Evolutionary conservation across 202 grass and related monocot species (phyloP).

Genomic region (Tripidium arundinaceum): DNA sequence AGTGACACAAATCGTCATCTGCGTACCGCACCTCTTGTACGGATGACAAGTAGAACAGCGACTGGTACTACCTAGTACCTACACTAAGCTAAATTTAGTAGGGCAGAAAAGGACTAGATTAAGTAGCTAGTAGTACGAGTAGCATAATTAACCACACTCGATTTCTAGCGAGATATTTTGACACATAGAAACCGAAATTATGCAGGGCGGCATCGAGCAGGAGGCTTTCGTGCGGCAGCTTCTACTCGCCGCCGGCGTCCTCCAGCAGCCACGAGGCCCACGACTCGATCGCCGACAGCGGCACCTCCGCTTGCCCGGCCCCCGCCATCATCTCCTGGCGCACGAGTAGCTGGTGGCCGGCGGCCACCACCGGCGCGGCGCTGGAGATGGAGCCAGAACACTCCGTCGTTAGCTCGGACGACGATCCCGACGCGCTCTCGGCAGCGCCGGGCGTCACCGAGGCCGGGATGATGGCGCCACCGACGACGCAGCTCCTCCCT

Average conservation of each 20-base stretch:
- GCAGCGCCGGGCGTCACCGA: neutral
- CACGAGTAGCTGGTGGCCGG: neutral
- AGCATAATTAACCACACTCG: neutral
- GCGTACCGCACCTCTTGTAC: neutral
- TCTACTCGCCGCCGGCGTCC: slow-evolving; percentile 39
- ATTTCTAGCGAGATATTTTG: neutral
- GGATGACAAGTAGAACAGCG: neutral
- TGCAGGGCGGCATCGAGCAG: slow-evolving; percentile 30
- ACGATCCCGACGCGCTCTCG: slow-evolving; percentile 29
- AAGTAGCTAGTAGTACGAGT: neutral
- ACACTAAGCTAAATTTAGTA: neutral
- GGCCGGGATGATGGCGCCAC: neutral
- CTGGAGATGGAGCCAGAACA: slow-evolving; percentile 14
- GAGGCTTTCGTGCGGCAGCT: neutral
- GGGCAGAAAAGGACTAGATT: neutral
- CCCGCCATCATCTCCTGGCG: neutral
- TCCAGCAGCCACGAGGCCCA: slow-evolving; percentile 64
- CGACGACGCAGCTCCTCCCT: neutral
- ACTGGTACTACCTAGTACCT: neutral
- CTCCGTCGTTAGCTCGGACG: slow-evolving; percentile 25
- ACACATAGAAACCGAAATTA: slow-evolving; percentile 23
- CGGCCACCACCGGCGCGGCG: neutral
- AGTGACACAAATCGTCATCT: neutral
- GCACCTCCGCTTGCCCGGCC: neutral
- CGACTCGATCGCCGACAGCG: slow-evolving; percentile 52